Conservation (phyloP, 1,284 basidiomycete genomes). For the Mycosarcoma mackinlayi region DNA sequence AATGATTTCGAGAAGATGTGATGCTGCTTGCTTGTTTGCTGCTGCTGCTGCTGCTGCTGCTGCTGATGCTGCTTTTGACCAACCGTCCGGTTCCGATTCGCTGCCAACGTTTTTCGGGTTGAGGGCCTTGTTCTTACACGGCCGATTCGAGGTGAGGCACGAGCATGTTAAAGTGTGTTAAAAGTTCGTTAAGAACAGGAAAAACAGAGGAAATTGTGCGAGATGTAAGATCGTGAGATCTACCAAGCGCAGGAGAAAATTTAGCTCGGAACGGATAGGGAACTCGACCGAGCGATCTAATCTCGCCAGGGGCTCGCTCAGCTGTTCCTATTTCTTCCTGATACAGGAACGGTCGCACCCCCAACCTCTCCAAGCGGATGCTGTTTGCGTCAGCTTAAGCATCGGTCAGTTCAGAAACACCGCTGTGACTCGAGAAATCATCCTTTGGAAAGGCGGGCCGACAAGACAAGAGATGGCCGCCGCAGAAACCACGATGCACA, state of each 20-base stretch:
- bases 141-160: constrained; percentile 3
- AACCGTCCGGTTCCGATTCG: constrained; percentile 41
- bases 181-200: background rate
- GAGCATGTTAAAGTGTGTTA: background rate
- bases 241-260: background rate
- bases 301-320: no score
- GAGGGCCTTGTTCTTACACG: constrained; percentile 1
- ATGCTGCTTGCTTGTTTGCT: no score
- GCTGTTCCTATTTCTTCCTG: constrained; percentile 6
- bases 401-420: background rate
- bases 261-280: constrained; percentile 34
- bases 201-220: background rate
- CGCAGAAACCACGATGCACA: background rate
- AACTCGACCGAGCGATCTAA: constrained; percentile 47
- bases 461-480: background rate
- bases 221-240: constrained; percentile 1
- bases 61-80: constrained; percentile 1
- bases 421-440: constrained; percentile 36
- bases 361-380: background rate
- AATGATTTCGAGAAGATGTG: background rate
- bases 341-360: constrained; percentile 1
- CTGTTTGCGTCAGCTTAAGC: constrained; percentile 39
- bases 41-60: background rate
- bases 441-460: no score
- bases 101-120: constrained; percentile 4